Base-by-base conservation (phyloP, 805 yeast species). In the Geotrichum ghanense region DNA sequence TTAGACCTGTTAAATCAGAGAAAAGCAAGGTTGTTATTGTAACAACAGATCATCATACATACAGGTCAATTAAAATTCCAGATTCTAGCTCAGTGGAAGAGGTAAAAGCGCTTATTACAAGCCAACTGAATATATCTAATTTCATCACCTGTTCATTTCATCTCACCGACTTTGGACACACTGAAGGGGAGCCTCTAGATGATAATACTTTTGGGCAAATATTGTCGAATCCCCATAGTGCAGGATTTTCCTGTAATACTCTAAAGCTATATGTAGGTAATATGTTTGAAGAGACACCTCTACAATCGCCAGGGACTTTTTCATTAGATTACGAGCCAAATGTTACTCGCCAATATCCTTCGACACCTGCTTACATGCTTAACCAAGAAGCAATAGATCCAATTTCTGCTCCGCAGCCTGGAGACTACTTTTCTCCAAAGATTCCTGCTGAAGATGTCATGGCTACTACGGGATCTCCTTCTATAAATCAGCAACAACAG, bases 311-410 rank as follows among this genome's bases (percentile, higher is more conserved):
- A 22, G 51, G 49, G 2, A 46, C 46, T 12, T 22, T 22, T 12
- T 45, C 47, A 19, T 22, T 46, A 14, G 48, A 46, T 22, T 48
- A 22, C 41, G 46, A n/a, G 35, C 40, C 25, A 22, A 42, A 17
- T 37, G 23, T 21, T 31, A 37, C 23, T 22, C 62, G 56, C 16
- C 55, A 65, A 23, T 79, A 76, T 54, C 85, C 81, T 19, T 73
- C 76, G 12, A 83, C 90, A 0, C 92, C 92, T 1, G 81, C 80
- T 51, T 76, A 82, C 54, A 62, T 80, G 47, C 66, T 80, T 25
- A 78, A 74, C 45, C 63, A 65, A 23, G 75, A 69, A 19, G 60
- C 63, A 14, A 63, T 63, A 24, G 61, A 66, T 17, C 16, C 42
- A 20, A 56, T 47, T 56, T 57, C 49, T 45, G 45, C 24, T 24